Evolutionary conservation across 2,329 filamentous ascomycete species (phyloP), one percentile per base, ranked within the genome.

Genomic region (Lasiodiplodia hormozganensis): DNA sequence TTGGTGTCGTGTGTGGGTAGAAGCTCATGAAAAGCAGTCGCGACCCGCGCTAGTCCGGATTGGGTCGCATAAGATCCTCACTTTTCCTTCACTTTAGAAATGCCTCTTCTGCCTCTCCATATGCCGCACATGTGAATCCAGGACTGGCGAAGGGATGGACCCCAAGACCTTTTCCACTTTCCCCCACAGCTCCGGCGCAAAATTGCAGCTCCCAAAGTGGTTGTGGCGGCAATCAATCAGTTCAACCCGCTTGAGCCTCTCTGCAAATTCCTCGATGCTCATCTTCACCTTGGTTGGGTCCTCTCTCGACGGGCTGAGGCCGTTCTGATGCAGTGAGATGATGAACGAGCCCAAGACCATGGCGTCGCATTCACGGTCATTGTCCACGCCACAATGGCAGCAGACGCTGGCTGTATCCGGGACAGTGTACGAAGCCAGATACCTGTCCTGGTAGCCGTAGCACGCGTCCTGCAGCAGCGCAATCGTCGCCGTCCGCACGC

Each of bases 381-480:
- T 16, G 12, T 16, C 18, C 5, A 14, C 60, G 18, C 47, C 18
- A 14, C 21, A 49, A 18, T 62, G 57, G 18, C n/a, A 25, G 16
- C 60, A 64, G 25, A 64, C 43, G 16, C 38, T 28, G 3, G 7
- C 10, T 6, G 43, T 34, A 28, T n/a, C 57, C n/a, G 57, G 38
- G 2, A 28, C 38, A 2, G 14, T 31, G 18, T 53, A 64, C 0
- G 23, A 11, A 11, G 43, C 7, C 11, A 38, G 5, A 10, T 49
- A 58, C 12, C 23, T 47, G 43, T 67, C 53, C 25, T 51, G 23
- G 31, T 54, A 31, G 12, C n/a, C n/a, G 53, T 67, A 67, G 25
- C 40, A 67, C 4, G 40, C 40, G 16, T 67, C 53, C 28, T 58
- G 53, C 4, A 67, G 43, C 8, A 18, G 7, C 18, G 23, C 2